Evolutionary conservation across 2,329 filamentous ascomycete species (phyloP), one percentile per base, ranked within the genome.

Genomic region (Aphanocladium album): DNA sequence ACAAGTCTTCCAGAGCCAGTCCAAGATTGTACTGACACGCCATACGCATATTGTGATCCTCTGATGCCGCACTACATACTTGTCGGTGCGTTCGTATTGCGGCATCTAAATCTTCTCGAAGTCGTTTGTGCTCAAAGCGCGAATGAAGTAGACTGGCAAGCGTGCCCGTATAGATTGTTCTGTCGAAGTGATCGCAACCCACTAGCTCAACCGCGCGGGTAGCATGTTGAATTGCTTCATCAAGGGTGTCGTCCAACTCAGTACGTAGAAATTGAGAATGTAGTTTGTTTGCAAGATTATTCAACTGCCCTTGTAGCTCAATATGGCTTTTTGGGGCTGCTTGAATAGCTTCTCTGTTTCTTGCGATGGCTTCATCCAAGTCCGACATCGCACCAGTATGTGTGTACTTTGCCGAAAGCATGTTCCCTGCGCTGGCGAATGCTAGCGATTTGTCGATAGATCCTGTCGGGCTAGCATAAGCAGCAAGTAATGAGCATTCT

Each of bases 361-460:
- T 54, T 17, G 33, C 33, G 51, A 56, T 60, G 2, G 59, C 59
- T 57, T 61, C 62, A 30, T 61, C 50, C 14, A 61, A 41, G 47
- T 63, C 49, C 11, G 3, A 25, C 17, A 61, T 61, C 33, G 56
- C 46, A 39, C 60, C 60, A 49, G 54, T 58, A 33, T 47, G 60
- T 54, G 53, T 12, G 35, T 62, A 62, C 21, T 45, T 54, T 35
- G 19, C 46, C 46, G 47, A 14, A 11, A 57, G 60, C 46, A 57
- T 43, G 5, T 14, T 45, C 17, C 60, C 60, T 21, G 57, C 47
- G 27, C 52, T 50, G 53, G 39, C 47, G 5, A 62, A 33, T 16
- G 17, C 39, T 27, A 33, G 5, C 21, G 33, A 33, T 23, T 54
- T 54, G 12, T 54, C 33, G 19, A 54, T 25, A 7, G 51, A 23